Conservation (phyloP, 2,329 filamentous ascomycete species). For the Colletotrichum cordylinicola region DNA sequence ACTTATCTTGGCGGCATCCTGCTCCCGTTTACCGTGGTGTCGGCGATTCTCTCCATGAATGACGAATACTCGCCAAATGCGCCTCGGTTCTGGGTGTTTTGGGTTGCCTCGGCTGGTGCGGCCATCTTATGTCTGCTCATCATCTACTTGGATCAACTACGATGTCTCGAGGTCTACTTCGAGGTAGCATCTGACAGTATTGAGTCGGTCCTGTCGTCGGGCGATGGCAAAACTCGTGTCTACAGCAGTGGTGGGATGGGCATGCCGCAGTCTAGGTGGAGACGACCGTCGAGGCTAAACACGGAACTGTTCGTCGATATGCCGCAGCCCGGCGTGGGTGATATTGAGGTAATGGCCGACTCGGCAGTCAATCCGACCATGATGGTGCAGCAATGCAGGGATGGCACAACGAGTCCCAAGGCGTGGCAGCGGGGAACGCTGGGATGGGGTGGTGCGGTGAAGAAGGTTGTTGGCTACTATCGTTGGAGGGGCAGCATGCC, state of each 20-base stretch:
- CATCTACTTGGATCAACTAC: slow-evolving; percentile 55
- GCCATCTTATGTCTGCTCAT: slow-evolving; percentile 43
- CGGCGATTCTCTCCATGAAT: slow-evolving; percentile 53
- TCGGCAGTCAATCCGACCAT: slow-evolving; percentile 25
- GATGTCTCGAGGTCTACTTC: slow-evolving; percentile 51
- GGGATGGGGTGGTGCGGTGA: slow-evolving; percentile 53
- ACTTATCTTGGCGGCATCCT: slow-evolving; percentile 55
- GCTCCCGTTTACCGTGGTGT: slow-evolving; percentile 53
- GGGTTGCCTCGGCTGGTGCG: slow-evolving; percentile 46
- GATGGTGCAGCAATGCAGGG: slow-evolving; percentile 34
- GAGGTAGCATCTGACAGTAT: slow-evolving; percentile 39
- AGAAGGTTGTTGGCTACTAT: slow-evolving; percentile 44
- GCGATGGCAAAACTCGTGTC: neutral
- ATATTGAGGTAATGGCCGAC: slow-evolving; percentile 23
- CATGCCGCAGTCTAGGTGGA: neutral
- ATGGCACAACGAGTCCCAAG: slow-evolving; percentile 31
- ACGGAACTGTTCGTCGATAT: slow-evolving; percentile 23
- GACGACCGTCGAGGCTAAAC: slow-evolving; percentile 6
- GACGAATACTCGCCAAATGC: slow-evolving; percentile 48
- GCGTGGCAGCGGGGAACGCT: slow-evolving; percentile 49
- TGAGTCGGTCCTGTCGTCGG: slow-evolving; percentile 12
- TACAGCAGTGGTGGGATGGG: slow-evolving; percentile 32
- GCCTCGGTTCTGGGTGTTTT: slow-evolving; percentile 53
- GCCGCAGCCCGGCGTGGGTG: slow-evolving; percentile 7
- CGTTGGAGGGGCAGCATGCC: slow-evolving; percentile 19